Evolutionary conservation across 495 filamentous ascomycete genomes (phyloP), one percentile per base, ranked within the genome.

Genomic region (Neurospora hispaniola): DNA sequence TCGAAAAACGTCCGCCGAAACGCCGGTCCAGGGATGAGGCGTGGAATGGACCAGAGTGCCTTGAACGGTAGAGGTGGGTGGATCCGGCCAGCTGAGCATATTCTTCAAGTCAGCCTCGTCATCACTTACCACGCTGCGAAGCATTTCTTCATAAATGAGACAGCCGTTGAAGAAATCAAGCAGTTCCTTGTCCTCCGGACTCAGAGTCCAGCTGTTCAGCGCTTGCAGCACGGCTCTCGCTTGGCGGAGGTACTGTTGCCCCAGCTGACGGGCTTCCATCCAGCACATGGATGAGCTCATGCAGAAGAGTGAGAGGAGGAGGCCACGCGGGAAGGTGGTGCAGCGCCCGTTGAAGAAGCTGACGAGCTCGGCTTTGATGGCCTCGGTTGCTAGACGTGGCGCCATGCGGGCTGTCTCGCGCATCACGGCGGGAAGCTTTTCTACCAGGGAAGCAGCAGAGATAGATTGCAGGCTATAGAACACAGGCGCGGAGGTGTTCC

Each of bases 281-380:
- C 79, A 81, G 62, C 77, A 79, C 77, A 81, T 78, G 39, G 79
- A 81, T 8, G 79, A 81, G 42, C 79, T 81, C 79, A 81, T 79
- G 72, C 79, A 81, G 70, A 81, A 81, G 14, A 81, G 69, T 0
- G 79, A 76, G 10, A 81, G 23, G 14, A 81, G 72, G 11, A 81
- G 74, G 69, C 76, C 78, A 42, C 74, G 78, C 7, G 79, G 79
- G 41, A 81, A 79, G 42, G 69, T 66, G 35, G 73, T 42, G 27
- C 27, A 35, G n/a, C 35, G 70, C 0, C 72, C 74, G 31, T 68
- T 71, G 18, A 68, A 75, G 18, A 80, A 80, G 27, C 70, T 72
- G 16, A 76, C 39, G 4, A 81, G 74, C 48, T 80, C 79, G 39
- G 78, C 74, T 27, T 69, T 68, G 66, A 81, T 81, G 20, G 77